phyloP scores from a whole-genome alignment of 2,329 filamentous ascomycete species.

The Aspergillus spinulosporus region DNA sequence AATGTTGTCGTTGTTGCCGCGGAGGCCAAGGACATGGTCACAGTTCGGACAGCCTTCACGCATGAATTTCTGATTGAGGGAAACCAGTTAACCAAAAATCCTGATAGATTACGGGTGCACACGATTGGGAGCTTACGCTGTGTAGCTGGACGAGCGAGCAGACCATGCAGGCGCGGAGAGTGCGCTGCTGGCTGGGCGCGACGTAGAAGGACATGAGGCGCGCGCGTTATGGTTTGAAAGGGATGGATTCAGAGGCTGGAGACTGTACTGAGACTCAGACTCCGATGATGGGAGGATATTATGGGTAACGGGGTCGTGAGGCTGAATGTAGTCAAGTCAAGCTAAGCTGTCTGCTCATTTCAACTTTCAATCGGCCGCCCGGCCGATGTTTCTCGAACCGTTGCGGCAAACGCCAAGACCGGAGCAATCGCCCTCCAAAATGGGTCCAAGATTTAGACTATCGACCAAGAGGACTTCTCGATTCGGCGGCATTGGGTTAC shows the following conservation, averaged over 20 bases:
- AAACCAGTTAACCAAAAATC: background rate
- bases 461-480: background rate
- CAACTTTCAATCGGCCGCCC: background rate
- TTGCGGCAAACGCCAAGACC: conserved; percentile 33
- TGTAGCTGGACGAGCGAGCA: conserved; percentile 91
- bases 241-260: background rate
- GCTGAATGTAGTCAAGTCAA: background rate
- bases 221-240: background rate
- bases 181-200: conserved; percentile 72
- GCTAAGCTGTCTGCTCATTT: background rate
- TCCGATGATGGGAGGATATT: background rate
- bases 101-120: background rate
- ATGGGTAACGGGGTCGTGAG: too few relatives aligned
- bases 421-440: conserved; percentile 18
- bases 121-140: conserved; percentile 49
- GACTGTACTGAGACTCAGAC: background rate
- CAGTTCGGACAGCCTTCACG: conserved; percentile 93
- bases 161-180: conserved; percentile 96
- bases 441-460: background rate
- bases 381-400: conserved; percentile 29
- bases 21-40: conserved; percentile 84
- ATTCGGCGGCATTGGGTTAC: background rate
- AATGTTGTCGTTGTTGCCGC: conserved; percentile 75
- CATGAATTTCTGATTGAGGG: conserved; percentile 69
- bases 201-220: conserved; percentile 62